phyloP scores from a whole-genome alignment of 1,139 yeast species.

The Magnusiomyces tetraspermus region DNA sequence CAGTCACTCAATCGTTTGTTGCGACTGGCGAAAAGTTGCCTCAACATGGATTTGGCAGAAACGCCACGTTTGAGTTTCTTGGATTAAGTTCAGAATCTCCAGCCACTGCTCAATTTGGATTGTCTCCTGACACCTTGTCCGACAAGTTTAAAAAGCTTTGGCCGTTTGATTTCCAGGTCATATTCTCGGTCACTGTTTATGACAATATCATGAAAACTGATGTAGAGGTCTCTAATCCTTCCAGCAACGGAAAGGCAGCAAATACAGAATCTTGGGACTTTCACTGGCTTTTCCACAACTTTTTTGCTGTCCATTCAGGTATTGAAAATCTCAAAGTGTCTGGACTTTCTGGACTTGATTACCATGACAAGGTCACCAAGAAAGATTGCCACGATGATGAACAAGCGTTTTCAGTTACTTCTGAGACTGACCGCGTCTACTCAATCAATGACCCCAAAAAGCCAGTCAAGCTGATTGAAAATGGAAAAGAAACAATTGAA shows the following conservation, averaged over 20 bases:
- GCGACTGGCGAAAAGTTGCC: slow-evolving; percentile 41
- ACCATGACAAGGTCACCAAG: slow-evolving; percentile 64
- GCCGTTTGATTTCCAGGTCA: slow-evolving; percentile 66
- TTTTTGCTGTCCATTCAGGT: slow-evolving; percentile 56
- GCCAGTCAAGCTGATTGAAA: slow-evolving; percentile 47
- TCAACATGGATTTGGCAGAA: slow-evolving; percentile 96
- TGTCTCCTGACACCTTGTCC: slow-evolving; percentile 74
- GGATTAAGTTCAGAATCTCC: slow-evolving; percentile 59
- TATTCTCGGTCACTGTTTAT: slow-evolving; percentile 55
- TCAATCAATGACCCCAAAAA: slow-evolving; percentile 33
- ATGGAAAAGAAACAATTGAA: slow-evolving; percentile 62
- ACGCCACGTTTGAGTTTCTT: slow-evolving; percentile 80
- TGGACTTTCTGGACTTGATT: slow-evolving; percentile 61
- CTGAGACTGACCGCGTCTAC: slow-evolving; percentile 81
- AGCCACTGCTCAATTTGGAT: slow-evolving; percentile 76
- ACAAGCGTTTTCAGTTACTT: slow-evolving; percentile 61
- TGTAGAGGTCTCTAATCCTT: slow-evolving; percentile 69
- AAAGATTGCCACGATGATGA: slow-evolving; percentile 53
- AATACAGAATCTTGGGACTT: slow-evolving; percentile 50
- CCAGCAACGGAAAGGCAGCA: slow-evolving; percentile 29
- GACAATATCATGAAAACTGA: slow-evolving; percentile 46
- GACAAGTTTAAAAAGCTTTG: slow-evolving; percentile 41
- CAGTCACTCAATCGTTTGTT: slow-evolving; percentile 29
- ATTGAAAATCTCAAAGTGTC: slow-evolving; percentile 67
- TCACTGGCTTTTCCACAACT: slow-evolving; percentile 95